phyloP scores from a whole-genome alignment of 305 asterid genomes.

The Fraxinus dipetala region DNA sequence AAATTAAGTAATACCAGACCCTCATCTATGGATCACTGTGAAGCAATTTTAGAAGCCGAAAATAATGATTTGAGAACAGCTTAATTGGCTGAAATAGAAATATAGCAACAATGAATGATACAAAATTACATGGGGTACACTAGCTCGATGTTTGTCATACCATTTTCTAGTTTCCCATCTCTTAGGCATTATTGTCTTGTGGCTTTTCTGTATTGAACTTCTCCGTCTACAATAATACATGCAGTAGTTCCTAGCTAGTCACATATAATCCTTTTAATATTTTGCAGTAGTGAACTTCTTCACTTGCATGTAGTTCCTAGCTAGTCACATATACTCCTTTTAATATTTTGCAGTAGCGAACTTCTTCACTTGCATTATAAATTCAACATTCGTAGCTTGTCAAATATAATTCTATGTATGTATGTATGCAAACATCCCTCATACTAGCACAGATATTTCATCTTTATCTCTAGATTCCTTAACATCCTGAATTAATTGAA shows the following conservation, averaged over 20 bases:
- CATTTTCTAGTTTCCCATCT: background rate
- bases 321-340: background rate
- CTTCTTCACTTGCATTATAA: background rate
- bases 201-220: background rate
- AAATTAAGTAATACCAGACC: background rate
- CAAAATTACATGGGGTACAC: background rate
- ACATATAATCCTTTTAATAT: background rate
- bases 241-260: background rate
- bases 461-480: slow-evolving; percentile 9
- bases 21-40: background rate
- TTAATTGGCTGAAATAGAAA: background rate
- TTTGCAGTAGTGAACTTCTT: background rate
- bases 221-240: background rate
- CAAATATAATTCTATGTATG: background rate
- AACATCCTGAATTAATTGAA: slow-evolving; percentile 19
- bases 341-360: background rate
- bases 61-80: background rate
- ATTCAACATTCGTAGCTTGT: background rate
- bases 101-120: background rate
- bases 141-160: background rate
- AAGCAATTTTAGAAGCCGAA: too few species aligned
- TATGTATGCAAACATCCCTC: background rate
- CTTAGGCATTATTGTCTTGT: background rate
- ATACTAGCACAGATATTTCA: background rate
- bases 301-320: background rate